Conservation (phyloP, 352 stramenopile genomes). For the Elongisporangium anandrum region DNA sequence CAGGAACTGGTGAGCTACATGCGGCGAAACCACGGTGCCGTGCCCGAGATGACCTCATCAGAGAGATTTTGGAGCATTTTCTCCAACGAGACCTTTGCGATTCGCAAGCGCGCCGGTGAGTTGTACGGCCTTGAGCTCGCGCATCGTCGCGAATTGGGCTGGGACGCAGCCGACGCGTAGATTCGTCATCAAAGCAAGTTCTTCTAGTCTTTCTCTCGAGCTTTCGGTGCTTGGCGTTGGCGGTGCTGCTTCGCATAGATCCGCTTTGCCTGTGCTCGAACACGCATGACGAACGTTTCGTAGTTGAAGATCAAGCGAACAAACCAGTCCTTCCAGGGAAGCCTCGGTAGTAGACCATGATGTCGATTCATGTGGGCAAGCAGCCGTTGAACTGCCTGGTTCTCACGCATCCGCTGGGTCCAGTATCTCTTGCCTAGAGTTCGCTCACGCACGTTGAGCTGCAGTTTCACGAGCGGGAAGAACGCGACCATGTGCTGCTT, state of each 20-base stretch:
- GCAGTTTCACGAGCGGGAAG: conserved; percentile 45
- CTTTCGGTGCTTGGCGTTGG: background rate
- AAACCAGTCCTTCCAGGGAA: conserved; percentile 34
- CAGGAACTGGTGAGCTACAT: conserved; percentile 56
- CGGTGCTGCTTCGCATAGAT: conserved; percentile 25
- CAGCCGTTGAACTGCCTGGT: conserved; percentile 25
- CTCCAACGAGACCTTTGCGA: conserved; percentile 29
- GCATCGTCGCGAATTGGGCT: conserved; percentile 23
- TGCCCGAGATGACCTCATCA: conserved; percentile 33
- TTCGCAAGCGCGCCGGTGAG: conserved; percentile 45
- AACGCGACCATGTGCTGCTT: conserved; percentile 43
- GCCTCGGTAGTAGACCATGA: conserved; percentile 24
- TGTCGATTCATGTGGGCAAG: conserved; percentile 36
- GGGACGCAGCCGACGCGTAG: background rate
- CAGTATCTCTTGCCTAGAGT: conserved; percentile 48
- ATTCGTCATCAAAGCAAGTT: background rate
- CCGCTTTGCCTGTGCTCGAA: conserved; percentile 26
- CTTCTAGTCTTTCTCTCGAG: background rate
- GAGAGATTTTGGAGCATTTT: conserved; percentile 47
- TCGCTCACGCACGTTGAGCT: conserved; percentile 30
- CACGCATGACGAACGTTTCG: conserved; percentile 19
- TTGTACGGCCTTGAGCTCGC: conserved; percentile 39
- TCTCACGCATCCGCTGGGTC: conserved; percentile 38
- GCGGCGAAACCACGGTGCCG: conserved; percentile 38
- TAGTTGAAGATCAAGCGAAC: conserved; percentile 19